A percentile compares a stretch with the other conserved stretches of the same genome.
Evolutionary conservation across 129 eudicot genomes (phyloP).

Genomic region (Tanacetum coccineum): DNA sequence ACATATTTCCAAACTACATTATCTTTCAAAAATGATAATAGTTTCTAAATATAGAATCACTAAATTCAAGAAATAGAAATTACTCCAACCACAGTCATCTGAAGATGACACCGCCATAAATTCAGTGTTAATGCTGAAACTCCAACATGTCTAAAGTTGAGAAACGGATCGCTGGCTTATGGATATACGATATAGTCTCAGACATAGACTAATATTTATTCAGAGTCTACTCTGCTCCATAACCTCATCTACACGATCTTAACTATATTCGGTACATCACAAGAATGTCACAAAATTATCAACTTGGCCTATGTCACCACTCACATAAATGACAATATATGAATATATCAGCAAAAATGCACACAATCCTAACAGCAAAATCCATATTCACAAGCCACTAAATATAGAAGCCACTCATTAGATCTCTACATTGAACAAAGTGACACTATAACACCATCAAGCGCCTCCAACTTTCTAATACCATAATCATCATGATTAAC

Average conservation of each 20-base stretch:
- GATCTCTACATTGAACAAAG: not conserved
- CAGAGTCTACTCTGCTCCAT: not conserved
- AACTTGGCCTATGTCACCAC: not conserved
- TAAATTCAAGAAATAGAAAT: not conserved
- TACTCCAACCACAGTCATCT: not conserved
- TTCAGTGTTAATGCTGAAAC: not conserved
- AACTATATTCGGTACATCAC: not conserved
- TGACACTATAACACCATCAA: not conserved
- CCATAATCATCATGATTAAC: slow-evolving; percentile 4
- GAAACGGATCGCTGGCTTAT: not conserved
- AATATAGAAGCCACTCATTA: not conserved
- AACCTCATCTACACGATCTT: not conserved
- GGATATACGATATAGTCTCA: not conserved
- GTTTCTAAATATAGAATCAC: slow-evolving; percentile 13
- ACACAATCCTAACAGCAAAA: slow-evolving; percentile 1
- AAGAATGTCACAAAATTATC: not conserved
- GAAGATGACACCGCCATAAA: not conserved
- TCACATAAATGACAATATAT: not conserved
- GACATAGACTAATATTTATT: not conserved
- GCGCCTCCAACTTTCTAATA: slow-evolving; percentile 2
- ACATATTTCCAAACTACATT: not conserved
- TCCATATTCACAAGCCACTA: not conserved
- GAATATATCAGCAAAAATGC: not conserved
- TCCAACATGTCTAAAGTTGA: not conserved
- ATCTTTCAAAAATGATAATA: not conserved